These are phyloP conservation scores for Sclerotinia sclerotiorum DNA, from an alignment of 2,329 filamentous ascomycete genomes.

Conservation along the genomic window DNA sequence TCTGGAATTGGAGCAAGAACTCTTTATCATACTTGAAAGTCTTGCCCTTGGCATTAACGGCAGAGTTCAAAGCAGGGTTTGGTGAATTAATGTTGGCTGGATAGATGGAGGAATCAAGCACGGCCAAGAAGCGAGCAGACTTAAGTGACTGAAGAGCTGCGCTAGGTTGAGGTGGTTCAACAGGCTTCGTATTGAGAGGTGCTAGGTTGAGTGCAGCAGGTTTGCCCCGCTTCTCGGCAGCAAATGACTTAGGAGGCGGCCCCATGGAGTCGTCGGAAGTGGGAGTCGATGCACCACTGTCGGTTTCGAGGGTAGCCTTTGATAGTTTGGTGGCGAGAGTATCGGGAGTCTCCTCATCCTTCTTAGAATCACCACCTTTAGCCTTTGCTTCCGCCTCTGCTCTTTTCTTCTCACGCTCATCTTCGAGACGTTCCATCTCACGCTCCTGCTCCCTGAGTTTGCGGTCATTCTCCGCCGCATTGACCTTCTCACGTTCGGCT, in stretches of 20 bases:
- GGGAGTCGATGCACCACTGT: conserved; percentile 45
- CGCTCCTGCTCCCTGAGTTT: conserved; percentile 71
- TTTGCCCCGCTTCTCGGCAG: conserved; percentile 68
- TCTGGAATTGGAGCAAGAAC: conserved; percentile 95
- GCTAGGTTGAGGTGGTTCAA: conserved; percentile 90
- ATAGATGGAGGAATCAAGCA: conserved; percentile 77
- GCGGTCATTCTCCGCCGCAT: conserved; percentile 58
- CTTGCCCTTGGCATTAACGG: conserved; percentile 74
- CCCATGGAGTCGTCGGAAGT: conserved; percentile 48
- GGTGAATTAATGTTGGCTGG: conserved; percentile 82
- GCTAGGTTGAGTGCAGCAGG: conserved; percentile 86
- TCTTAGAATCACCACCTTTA: conserved; percentile 30
- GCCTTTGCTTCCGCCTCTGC: conserved; percentile 48
- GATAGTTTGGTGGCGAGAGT: conserved; percentile 49
- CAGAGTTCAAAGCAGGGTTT: conserved; percentile 84
- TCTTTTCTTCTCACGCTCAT: conserved; percentile 63
- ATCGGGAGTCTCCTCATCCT: conserved; percentile 38
- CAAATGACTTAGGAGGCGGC: conserved; percentile 53
- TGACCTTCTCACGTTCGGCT: conserved; percentile 49
- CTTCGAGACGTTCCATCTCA: conserved; percentile 71
- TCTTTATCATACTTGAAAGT: conserved; percentile 93
- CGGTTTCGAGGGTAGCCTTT: conserved; percentile 50
- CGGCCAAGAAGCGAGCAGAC: conserved; percentile 82
- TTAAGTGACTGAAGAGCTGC: conserved; percentile 91
- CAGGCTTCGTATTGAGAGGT: conserved; percentile 74